Conservation (phyloP, 306 rosid genomes). For the Malus domestica region DNA sequence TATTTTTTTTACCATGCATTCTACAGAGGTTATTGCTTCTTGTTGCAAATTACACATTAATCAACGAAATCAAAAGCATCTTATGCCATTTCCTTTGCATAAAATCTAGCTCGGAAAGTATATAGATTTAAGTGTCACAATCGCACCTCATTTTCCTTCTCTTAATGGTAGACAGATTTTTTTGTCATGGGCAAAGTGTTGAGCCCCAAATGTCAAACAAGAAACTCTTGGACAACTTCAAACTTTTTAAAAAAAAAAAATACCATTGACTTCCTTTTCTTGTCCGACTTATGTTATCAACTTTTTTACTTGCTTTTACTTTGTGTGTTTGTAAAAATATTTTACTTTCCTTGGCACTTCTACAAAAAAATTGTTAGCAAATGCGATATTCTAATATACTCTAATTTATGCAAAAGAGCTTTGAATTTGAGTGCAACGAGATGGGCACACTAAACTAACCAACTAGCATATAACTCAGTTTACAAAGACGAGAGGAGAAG, state of each 20-base stretch:
- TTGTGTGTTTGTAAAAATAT: neutral
- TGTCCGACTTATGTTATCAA: neutral
- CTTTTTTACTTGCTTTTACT: neutral
- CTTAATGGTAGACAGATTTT: neutral
- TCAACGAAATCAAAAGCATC: neutral
- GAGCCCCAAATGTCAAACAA: slow-evolving; percentile 6
- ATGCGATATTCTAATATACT: neutral
- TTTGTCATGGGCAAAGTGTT: neutral
- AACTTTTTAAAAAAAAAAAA: neutral
- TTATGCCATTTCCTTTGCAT: neutral
- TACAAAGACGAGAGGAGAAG: too few relatives aligned
- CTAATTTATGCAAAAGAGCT: neutral
- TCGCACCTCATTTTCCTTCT: slow-evolving; percentile 5
- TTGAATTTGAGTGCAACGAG: neutral
- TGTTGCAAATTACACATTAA: neutral
- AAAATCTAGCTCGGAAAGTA: neutral
- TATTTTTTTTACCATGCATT: neutral
- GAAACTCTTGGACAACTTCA: neutral
- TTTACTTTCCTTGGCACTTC: neutral
- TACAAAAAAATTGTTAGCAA: neutral
- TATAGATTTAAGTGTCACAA: slow-evolving; percentile 1
- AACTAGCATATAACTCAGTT: neutral
- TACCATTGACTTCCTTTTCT: neutral
- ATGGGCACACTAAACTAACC: neutral
- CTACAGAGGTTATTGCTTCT: neutral